A percentile compares a stretch with the other conserved stretches of the same genome.
Conservation (phyloP, 2,329 filamentous ascomycete species). For the Stachybotrys echinatus region DNA sequence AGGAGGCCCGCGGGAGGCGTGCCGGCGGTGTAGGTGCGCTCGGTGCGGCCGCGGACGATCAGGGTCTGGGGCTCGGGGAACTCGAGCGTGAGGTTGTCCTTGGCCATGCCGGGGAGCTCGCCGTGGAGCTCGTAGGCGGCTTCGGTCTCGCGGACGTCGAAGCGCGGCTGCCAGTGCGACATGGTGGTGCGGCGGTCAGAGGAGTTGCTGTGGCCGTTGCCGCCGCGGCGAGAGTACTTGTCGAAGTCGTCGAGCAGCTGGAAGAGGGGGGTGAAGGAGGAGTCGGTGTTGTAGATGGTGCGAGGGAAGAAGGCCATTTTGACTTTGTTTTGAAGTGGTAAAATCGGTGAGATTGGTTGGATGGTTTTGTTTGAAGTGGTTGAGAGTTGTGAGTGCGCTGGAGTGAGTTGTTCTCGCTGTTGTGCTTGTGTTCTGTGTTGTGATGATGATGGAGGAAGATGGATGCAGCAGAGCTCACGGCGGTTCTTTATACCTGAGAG, state of each 20-base stretch:
- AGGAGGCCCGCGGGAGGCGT: conserved; percentile 42
- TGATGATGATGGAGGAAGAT: not conserved
- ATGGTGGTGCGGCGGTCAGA: conserved; percentile 24
- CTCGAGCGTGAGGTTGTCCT: conserved; percentile 70
- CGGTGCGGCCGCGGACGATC: conserved; percentile 63
- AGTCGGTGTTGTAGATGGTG: conserved; percentile 42
- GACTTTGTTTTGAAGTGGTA: too few species aligned
- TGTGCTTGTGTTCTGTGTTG: not conserved
- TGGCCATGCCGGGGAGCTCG: conserved; percentile 70
- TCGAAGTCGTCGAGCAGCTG: conserved; percentile 61
- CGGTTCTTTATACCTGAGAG: not conserved
- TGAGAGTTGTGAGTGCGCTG: not conserved
- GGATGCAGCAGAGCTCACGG: not conserved
- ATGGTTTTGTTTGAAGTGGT: conserved; percentile 2
- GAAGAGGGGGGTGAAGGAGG: conserved; percentile 56
- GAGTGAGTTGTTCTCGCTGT: not conserved
- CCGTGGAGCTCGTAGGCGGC: conserved; percentile 71
- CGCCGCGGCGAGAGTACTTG: conserved; percentile 48
- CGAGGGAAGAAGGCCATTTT: conserved; percentile 59
- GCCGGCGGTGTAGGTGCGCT: conserved; percentile 57
- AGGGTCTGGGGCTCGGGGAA: conserved; percentile 74
- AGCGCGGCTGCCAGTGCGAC: conserved; percentile 62
- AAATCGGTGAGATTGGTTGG: conserved; percentile 8
- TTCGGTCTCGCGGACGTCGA: conserved; percentile 69
- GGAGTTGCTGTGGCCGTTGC: conserved; percentile 17